Conservation (phyloP, 1,139 yeast genomes). For the Pichia sp. region DNA sequence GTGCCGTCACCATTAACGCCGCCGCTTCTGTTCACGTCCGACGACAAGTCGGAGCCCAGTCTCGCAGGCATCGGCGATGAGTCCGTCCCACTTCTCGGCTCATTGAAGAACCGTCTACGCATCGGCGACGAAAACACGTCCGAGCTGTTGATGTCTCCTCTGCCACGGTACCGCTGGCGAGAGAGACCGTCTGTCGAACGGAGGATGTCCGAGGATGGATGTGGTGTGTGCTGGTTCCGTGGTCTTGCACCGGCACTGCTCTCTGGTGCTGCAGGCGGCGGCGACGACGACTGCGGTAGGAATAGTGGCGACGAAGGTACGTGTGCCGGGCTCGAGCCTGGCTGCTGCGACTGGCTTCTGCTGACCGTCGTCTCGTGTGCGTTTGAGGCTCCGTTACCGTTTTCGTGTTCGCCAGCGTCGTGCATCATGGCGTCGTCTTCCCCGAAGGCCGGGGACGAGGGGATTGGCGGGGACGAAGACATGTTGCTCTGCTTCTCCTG, state of each 20-base stretch:
- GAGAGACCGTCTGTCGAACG: constrained; percentile 15
- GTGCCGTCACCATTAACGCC: background rate
- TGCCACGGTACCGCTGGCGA: constrained; percentile 26
- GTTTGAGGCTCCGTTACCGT: background rate
- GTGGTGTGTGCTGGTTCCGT: constrained; percentile 12
- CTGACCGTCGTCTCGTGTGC: background rate
- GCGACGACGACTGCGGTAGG: constrained; percentile 39
- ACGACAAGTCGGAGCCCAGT: constrained; percentile 22
- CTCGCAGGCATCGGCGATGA: constrained; percentile 27
- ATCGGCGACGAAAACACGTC: constrained; percentile 50
- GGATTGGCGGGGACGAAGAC: constrained; percentile 30
- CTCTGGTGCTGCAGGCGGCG: no score
- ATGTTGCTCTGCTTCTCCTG: background rate
- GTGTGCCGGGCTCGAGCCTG: constrained; percentile 30
- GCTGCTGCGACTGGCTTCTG: background rate
- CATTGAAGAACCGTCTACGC: constrained; percentile 35
- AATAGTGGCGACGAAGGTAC: constrained; percentile 67
- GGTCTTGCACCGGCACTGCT: constrained; percentile 17
- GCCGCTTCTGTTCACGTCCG: constrained; percentile 18
- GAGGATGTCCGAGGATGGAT: constrained; percentile 32
- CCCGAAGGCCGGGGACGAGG: constrained; percentile 29
- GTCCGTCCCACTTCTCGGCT: constrained; percentile 19
- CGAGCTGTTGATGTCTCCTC: constrained; percentile 58
- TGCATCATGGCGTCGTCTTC: constrained; percentile 20
- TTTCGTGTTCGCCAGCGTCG: constrained; percentile 1